Conservation (phyloP, 2,329 filamentous ascomycete genomes). For the Cercospora nicotianae region DNA sequence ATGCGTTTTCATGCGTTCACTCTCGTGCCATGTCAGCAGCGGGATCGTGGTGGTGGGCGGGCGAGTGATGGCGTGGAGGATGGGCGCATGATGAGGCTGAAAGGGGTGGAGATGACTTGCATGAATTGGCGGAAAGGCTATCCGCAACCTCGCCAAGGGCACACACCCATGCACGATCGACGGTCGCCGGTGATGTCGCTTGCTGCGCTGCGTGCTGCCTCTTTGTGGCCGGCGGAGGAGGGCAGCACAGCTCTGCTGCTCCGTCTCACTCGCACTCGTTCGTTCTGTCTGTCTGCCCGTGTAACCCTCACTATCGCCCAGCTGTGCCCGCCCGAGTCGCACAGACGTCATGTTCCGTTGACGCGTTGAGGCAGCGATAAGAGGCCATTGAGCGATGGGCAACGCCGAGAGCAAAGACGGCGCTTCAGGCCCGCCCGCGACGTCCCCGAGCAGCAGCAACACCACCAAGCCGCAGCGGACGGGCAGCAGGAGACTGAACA, state of each 20-base stretch:
- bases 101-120: background rate
- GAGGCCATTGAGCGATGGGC: background rate
- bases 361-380: background rate
- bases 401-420: constrained; percentile 5
- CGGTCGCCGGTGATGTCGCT: background rate
- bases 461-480: background rate
- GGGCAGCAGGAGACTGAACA: background rate
- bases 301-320: background rate
- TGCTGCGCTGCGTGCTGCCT: background rate
- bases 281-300: background rate
- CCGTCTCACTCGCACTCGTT: background rate
- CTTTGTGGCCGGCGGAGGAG: background rate
- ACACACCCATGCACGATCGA: background rate
- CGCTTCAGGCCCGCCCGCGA: background rate
- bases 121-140: background rate
- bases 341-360: constrained; percentile 2
- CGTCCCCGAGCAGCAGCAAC: background rate
- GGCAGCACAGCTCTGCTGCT: background rate
- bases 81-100: constrained; percentile 5
- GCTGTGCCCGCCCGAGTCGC: background rate
- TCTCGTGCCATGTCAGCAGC: background rate
- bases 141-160: background rate
- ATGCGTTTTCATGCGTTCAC: background rate
- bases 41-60: background rate
- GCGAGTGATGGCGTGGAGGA: background rate